phyloP scores from a whole-genome alignment of 179 eudicot species.

The Sideroxylon spinosum region DNA sequence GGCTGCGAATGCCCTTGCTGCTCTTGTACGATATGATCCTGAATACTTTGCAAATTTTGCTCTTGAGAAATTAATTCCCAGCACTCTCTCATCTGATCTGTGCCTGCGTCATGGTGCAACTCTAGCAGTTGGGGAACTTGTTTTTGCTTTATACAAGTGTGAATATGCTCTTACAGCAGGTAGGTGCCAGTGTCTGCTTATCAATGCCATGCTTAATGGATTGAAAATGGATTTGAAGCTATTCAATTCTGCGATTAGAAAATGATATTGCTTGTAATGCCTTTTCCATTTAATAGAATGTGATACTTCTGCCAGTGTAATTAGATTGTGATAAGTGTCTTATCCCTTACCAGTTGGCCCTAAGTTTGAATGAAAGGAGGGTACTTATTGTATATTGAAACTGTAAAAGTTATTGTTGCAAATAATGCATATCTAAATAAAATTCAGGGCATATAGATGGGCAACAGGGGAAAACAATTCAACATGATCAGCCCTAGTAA shows the following conservation, averaged over 20 bases:
- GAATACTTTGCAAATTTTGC: slow-evolving; percentile 65
- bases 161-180: slow-evolving; percentile 63
- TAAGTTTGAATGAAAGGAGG: neutral
- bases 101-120: slow-evolving; percentile 98
- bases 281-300: no score
- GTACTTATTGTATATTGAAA: neutral
- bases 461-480: no score
- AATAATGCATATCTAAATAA: no score
- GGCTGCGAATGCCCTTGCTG: slow-evolving; percentile 79
- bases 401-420: neutral
- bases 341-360: neutral
- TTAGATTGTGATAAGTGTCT: neutral
- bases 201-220: neutral
- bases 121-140: slow-evolving; percentile 86
- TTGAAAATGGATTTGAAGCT: slow-evolving; percentile 9
- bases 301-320: neutral
- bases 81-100: slow-evolving; percentile 90
- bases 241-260: neutral
- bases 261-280: neutral
- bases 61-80: slow-evolving; percentile 65
- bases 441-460: no score
- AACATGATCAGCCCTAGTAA: no score
- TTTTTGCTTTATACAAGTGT: slow-evolving; percentile 62
- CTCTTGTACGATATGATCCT: slow-evolving; percentile 77
- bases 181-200: slow-evolving; percentile 28